Evolutionary conservation across 2,329 filamentous ascomycete genomes (phyloP).

Genomic region (Phialemonium atrogriseum): DNA sequence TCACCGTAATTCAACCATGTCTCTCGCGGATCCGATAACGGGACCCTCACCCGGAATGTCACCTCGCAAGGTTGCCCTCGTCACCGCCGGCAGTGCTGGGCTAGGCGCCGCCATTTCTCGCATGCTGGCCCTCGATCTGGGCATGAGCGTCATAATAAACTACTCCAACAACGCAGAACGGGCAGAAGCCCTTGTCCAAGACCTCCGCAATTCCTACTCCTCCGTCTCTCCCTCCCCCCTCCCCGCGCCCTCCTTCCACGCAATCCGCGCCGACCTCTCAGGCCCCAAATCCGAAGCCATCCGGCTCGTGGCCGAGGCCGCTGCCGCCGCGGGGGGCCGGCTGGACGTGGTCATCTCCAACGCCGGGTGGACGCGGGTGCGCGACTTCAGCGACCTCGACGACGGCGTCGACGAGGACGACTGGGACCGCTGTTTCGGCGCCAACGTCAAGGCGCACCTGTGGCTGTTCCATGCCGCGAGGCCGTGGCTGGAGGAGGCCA

Average conservation of each 20-base stretch:
- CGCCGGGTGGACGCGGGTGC: constrained; percentile 48
- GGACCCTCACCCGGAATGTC: no score
- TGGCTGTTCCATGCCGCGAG: constrained; percentile 50
- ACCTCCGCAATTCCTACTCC: constrained; percentile 43
- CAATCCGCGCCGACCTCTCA: constrained; percentile 60
- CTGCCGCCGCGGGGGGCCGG: constrained; percentile 51
- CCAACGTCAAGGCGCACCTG: constrained; percentile 56
- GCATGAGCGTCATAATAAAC: constrained; percentile 65
- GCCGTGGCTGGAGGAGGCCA: constrained; percentile 42
- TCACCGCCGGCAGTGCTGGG: constrained; percentile 50
- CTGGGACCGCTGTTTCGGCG: constrained; percentile 50
- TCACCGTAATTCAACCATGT: no score
- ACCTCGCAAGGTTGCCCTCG: constrained; percentile 27
- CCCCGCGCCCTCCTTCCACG: constrained; percentile 25
- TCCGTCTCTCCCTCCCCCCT: constrained; percentile 29
- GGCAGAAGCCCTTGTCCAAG: constrained; percentile 49
- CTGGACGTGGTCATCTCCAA: constrained; percentile 76
- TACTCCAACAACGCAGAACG: constrained; percentile 55
- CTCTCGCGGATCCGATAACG: no score
- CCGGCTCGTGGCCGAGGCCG: constrained; percentile 47
- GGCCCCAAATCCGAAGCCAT: constrained; percentile 52
- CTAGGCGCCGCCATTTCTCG: constrained; percentile 61
- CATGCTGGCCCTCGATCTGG: constrained; percentile 59
- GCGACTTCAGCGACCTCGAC: constrained; percentile 36
- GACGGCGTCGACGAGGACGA: constrained; percentile 48